Percentiles rank a stretch among this genome's conserved stretches.
Conservation (phyloP, 805 yeast genomes). For the Kodamaea nitidulidarum region DNA sequence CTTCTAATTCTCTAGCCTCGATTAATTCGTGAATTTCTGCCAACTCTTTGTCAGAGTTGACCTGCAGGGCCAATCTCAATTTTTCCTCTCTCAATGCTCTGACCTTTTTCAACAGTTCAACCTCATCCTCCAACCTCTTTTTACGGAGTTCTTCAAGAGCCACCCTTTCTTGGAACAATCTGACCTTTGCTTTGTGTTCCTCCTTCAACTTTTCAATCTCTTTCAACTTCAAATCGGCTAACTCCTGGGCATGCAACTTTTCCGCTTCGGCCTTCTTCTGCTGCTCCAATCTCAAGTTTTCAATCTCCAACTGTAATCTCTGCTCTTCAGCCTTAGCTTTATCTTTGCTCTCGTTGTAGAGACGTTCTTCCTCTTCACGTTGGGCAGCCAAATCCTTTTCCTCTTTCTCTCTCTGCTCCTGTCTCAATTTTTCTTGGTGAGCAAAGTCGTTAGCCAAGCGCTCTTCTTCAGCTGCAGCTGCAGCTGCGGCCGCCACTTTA, state of each 20-base stretch:
- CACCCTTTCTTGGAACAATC: slow-evolving; percentile 26
- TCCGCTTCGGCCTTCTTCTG: slow-evolving; percentile 23
- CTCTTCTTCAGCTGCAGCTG: slow-evolving; percentile 12
- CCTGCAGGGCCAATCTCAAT: slow-evolving; percentile 25
- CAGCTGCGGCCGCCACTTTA: background rate
- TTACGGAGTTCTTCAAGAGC: slow-evolving; percentile 37
- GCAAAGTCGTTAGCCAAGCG: slow-evolving; percentile 22
- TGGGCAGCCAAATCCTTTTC: slow-evolving; percentile 22
- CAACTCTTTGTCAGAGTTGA: slow-evolving; percentile 18
- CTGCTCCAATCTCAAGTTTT: slow-evolving; percentile 21
- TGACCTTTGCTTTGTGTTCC: slow-evolving; percentile 32
- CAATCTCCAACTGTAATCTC: slow-evolving; percentile 29
- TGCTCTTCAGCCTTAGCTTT: slow-evolving; percentile 24
- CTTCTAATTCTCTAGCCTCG: slow-evolving; percentile 31
- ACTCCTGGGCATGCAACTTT: slow-evolving; percentile 24
- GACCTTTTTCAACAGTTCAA: slow-evolving; percentile 36
- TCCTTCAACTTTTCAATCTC: slow-evolving; percentile 32
- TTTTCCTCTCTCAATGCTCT: slow-evolving; percentile 38
- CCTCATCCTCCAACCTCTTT: slow-evolving; percentile 35
- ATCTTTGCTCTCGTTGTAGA: slow-evolving; percentile 22
- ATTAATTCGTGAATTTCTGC: slow-evolving; percentile 28
- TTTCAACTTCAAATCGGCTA: slow-evolving; percentile 29
- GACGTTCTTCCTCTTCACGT: slow-evolving; percentile 24
- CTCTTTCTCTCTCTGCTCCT: slow-evolving; percentile 24
- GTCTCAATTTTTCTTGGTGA: slow-evolving; percentile 23